A percentile compares a stretch with the other conserved stretches of the same genome.
Evolutionary conservation across 148 eudicot species (phyloP).

Genomic region (Pharnaceum exiguum): DNA sequence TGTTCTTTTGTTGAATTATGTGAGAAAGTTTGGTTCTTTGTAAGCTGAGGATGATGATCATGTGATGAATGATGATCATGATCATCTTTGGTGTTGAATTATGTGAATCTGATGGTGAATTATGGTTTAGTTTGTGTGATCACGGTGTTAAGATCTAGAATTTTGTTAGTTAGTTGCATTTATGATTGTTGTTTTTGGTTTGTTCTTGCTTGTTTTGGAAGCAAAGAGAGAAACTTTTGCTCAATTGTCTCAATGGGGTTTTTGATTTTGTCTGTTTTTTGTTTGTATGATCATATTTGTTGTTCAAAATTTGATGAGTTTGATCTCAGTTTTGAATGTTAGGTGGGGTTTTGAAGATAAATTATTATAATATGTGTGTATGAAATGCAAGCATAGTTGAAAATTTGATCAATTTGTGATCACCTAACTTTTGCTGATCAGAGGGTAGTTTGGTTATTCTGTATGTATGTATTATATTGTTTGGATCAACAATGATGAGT

Average conservation of each 20-base stretch:
- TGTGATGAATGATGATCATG: constrained; percentile 30
- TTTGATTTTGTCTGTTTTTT: not conserved
- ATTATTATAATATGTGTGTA: too few species aligned
- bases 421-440: too few species aligned
- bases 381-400: too few species aligned
- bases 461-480: too few species aligned
- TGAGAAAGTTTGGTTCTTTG: not conserved
- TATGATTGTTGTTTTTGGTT: not conserved
- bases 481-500: too few species aligned
- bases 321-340: too few species aligned
- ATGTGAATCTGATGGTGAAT: constrained; percentile 3
- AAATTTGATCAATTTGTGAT: too few species aligned
- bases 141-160: constrained; percentile 11
- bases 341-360: too few species aligned
- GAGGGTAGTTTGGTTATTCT: too few species aligned
- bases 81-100: constrained; percentile 33
- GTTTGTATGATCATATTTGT: too few species aligned
- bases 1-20: constrained; percentile 18
- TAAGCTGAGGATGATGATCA: constrained; percentile 17
- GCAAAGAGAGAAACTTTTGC: constrained; percentile 14
- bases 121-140: constrained; percentile 7
- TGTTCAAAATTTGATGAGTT: too few species aligned
- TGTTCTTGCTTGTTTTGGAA: constrained; percentile 17
- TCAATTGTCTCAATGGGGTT: not conserved
- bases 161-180: not conserved